Conservation (phyloP, 441 rosid genomes). For the Metrosideros polymorpha region DNA sequence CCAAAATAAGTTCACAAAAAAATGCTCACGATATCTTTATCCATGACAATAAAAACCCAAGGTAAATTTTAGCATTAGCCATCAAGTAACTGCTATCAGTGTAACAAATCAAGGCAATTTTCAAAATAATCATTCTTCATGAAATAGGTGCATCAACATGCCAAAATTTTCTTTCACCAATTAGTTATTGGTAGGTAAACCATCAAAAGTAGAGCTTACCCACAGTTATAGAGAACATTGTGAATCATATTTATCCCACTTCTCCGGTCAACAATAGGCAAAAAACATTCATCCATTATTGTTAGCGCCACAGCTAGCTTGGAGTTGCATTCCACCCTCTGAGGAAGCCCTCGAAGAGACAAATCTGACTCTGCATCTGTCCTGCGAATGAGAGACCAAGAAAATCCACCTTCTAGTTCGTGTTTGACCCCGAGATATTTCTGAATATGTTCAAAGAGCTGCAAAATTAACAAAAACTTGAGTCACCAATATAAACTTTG, state of each 20-base stretch:
- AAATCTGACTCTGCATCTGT: constrained; percentile 40
- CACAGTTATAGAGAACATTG: constrained; percentile 71
- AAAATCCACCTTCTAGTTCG: constrained; percentile 81
- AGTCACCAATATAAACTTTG: constrained; percentile 1
- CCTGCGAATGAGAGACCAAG: constrained; percentile 87
- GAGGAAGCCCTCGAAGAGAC: constrained; percentile 39
- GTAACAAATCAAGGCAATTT: background rate
- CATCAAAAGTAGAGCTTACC: constrained; percentile 29
- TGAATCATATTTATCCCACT: constrained; percentile 75
- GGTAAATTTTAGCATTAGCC: background rate
- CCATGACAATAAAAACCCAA: background rate
- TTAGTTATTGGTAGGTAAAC: background rate
- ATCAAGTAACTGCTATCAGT: background rate
- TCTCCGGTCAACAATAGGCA: constrained; percentile 91
- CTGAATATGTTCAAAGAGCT: constrained; percentile 78
- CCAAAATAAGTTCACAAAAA: background rate
- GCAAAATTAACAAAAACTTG: constrained; percentile 17
- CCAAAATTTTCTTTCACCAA: background rate
- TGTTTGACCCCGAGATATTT: constrained; percentile 75
- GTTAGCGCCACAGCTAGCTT: constrained; percentile 92
- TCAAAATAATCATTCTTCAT: background rate
- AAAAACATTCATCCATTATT: constrained; percentile 96
- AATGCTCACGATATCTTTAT: background rate
- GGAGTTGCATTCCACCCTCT: constrained; percentile 78
- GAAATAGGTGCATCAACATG: background rate